These are phyloP conservation scores for Coffea eugenioides DNA, from an alignment of 257 asterid species.

Conservation along the genomic window DNA sequence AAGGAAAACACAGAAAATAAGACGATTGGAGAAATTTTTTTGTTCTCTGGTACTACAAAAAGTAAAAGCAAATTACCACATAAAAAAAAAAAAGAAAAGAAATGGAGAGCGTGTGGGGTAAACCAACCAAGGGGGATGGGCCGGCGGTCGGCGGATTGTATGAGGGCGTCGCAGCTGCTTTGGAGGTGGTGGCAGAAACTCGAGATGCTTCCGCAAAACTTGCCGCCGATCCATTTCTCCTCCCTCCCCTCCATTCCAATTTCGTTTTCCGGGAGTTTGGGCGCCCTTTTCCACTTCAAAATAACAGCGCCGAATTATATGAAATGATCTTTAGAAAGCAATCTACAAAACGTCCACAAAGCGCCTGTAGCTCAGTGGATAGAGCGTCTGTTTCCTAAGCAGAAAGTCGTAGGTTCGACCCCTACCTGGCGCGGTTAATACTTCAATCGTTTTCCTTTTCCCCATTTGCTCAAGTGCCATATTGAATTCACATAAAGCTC, in stretches of 20 bases:
- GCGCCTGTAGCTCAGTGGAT: constrained; percentile 99
- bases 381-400: constrained; percentile 99
- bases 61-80: background rate
- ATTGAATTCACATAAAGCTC: no score
- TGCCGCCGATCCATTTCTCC: constrained; percentile 52
- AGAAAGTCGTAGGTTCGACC: constrained; percentile 97
- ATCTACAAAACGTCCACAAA: background rate
- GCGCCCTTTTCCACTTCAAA: no score
- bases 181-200: constrained; percentile 83
- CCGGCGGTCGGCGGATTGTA: constrained; percentile 78
- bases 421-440: constrained; percentile 99
- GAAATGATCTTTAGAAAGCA: no score
- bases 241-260: background rate
- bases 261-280: no score
- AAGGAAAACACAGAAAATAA: background rate
- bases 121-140: constrained; percentile 81
- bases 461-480: no score
- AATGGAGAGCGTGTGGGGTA: background rate
- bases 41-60: background rate
- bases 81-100: background rate
- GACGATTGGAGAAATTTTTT: background rate
- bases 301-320: no score
- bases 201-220: constrained; percentile 57
- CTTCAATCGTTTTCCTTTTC: fast-evolving
- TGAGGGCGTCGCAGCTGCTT: constrained; percentile 65